Evolutionary conservation across 2,329 filamentous ascomycete species (phyloP), one percentile per base, ranked within the genome.

Genomic region (Monosporascus sp.): DNA sequence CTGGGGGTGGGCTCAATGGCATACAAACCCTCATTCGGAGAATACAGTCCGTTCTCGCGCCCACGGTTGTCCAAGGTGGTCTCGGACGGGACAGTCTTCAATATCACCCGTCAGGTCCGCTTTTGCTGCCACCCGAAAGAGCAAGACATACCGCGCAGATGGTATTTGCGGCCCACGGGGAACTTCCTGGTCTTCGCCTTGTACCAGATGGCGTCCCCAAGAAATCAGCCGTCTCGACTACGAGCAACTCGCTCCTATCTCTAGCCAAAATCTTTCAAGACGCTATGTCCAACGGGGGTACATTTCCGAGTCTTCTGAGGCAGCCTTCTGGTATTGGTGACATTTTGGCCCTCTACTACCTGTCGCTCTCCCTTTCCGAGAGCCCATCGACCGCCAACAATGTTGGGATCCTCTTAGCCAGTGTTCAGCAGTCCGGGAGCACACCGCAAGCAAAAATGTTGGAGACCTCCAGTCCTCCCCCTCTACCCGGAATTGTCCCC

Each of bases 321-420:
- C 83, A 85, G 52, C 81, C 85, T 3, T 86, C 87, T 45, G 88
- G 91, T 1, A 91, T 97, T 24, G 85, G 91, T 43, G 94, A 99
- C 65, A 97, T 99, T 38, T 74, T 99, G 37, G 90, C 92, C 2
- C 80, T 99, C 14, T 99, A 99, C 69, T 99, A 99, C 65, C 78
- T 99, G 3, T 99, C 94, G 0, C 75, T 99, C 3, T 96, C 94
- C 0, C 78, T 99, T 2, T 94, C 97, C 59, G 92, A 94, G 48
- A 97, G 94, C 63, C 94, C 94, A 2, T 99, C 94, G 0, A 99
- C 94, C 0, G 94, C 94, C 1, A 99, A 99, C 68, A 99, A 99
- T 68, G 92, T 99, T 14, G 94, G 94, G 3, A 99, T 99, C 52
- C 78, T 99, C 28, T 82, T 99, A n/a, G 94, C 94, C 5, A 90